Conservation (phyloP, 805 yeast genomes). For the Saturnispora hagleri region DNA sequence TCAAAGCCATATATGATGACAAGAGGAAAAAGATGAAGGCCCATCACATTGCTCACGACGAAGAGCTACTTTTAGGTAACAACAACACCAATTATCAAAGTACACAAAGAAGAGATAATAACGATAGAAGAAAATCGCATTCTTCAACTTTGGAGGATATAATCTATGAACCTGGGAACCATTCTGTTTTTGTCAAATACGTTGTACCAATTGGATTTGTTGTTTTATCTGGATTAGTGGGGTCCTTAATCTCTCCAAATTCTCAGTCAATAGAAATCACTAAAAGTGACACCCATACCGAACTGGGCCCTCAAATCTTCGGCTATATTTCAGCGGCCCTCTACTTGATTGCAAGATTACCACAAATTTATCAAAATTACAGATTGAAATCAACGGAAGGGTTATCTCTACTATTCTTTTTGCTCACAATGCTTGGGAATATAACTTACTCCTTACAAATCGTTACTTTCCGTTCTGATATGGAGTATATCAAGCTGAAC, state of each 20-base stretch:
- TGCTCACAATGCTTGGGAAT: constrained; percentile 68
- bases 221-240: constrained; percentile 49
- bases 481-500: constrained; percentile 49
- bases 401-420: constrained; percentile 70
- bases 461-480: constrained; percentile 53
- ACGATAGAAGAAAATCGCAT: constrained; percentile 22
- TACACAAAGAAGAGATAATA: neutral
- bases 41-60: constrained; percentile 14
- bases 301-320: constrained; percentile 43
- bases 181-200: constrained; percentile 40
- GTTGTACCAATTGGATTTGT: constrained; percentile 56
- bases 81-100: neutral
- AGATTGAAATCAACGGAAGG: constrained; percentile 75
- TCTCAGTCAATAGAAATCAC: constrained; percentile 3
- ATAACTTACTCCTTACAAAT: constrained; percentile 69
- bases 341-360: constrained; percentile 64
- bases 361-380: constrained; percentile 80
- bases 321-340: constrained; percentile 64
- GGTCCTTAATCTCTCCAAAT: constrained; percentile 44
- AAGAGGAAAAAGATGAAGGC: constrained; percentile 14
- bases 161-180: constrained; percentile 38
- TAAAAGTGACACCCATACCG: constrained; percentile 13
- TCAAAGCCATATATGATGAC: constrained; percentile 37
- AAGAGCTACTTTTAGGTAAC: constrained; percentile 26
- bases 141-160: constrained; percentile 44